Conservation (phyloP, 495 filamentous ascomycete genomes). For the Wilcoxina mikolae region DNA sequence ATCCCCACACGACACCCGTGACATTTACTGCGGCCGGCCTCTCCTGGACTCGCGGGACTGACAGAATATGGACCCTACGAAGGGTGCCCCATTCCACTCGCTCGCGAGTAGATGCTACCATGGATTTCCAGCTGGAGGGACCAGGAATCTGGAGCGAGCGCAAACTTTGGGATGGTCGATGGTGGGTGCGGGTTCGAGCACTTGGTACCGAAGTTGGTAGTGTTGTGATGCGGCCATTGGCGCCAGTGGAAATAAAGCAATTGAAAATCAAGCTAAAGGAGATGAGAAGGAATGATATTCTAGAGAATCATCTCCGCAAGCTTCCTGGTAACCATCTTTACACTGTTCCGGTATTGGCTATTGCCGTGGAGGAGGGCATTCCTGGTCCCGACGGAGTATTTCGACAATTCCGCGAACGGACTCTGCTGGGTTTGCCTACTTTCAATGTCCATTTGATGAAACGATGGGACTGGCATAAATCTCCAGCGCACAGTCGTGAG, state of each 20-base stretch:
- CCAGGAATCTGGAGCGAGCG: conserved; percentile 29
- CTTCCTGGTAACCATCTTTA: background rate
- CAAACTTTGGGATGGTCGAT: conserved; percentile 65
- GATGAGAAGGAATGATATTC: background rate
- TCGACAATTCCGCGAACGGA: background rate
- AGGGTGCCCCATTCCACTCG: background rate
- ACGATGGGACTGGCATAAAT: too few species aligned
- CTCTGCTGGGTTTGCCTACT: background rate
- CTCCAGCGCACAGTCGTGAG: background rate
- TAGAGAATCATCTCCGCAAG: too few species aligned
- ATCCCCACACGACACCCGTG: conserved; percentile 26
- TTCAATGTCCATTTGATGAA: background rate
- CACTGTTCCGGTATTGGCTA: background rate
- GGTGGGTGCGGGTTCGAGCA: conserved; percentile 51
- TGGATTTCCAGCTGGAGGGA: background rate
- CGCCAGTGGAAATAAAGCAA: background rate
- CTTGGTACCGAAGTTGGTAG: background rate
- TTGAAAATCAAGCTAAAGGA: background rate
- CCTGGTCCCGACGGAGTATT: background rate
- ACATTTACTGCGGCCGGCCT: conserved; percentile 17
- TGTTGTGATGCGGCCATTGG: background rate
- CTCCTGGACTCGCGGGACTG: conserved; percentile 13
- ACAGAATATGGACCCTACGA: background rate
- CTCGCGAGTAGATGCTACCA: background rate
- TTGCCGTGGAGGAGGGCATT: background rate